Evolutionary conservation across 768 basidiomycete genomes (phyloP), one percentile per base, ranked within the genome.

Genomic region (Suillus weaverae): DNA sequence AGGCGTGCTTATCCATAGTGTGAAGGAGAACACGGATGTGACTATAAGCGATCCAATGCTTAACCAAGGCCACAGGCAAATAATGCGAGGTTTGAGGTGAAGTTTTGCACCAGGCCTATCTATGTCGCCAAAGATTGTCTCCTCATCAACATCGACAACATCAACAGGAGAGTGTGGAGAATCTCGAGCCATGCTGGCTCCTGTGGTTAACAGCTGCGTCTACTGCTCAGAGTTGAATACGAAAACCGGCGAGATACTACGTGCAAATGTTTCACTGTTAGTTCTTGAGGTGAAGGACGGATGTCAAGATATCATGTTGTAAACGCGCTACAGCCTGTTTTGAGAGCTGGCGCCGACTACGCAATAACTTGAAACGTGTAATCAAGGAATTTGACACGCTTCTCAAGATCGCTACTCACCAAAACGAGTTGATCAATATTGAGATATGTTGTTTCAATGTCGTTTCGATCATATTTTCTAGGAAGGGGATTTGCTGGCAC

Each of bases 11-110:
- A 56, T 43, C 66, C 68, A 68, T 38, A 68, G 36, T n/a, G 35
- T 35, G 33, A 67, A 67, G 51, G 62, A 60, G 26, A 62, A 4
- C 4, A 43, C 10, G 7, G 41, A 59, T 30, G 63, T 16, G 38
- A 61, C 33, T 16, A 53, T 16, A 10, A 64, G 54, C 20, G 39
- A 38, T 11, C 60, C 46, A 26, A 51, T 61, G 41, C 41, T 51
- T n/a, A 68, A 32, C 64, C 67, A 66, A 54, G 50, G 50, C 50
- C 6, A 48, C 22, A 48, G 26, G 26, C 14, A 10, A 18, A 51
- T 7, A 16, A 51, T 30, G 26, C 26, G 50, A 26, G 7, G 10
- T 16, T 51, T 51, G 50, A 30, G 14, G 30, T 51, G 50, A 51
- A 14, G 50, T 51, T 18, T 30, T 51, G 7, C 13, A 51, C 14